A percentile compares a stretch with the other conserved stretches of the same genome.
Conservation (phyloP, 768 basidiomycete genomes). For the Postia placenta region DNA sequence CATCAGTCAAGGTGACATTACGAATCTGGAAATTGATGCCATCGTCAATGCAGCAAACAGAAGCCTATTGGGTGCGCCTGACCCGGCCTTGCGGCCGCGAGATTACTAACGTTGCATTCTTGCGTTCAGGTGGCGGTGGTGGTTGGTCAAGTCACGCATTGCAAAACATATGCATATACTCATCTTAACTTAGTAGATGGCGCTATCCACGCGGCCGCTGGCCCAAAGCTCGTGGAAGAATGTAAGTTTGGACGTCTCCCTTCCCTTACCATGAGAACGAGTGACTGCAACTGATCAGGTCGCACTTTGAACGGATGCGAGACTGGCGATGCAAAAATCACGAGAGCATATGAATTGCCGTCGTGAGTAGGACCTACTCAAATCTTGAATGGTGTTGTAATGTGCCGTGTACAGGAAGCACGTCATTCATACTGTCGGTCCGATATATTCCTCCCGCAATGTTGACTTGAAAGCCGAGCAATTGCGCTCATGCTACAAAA, state of each 20-base stretch:
- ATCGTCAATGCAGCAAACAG: slow-evolving; percentile 84
- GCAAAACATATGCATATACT: neutral
- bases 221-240: slow-evolving; percentile 57
- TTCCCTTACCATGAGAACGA: neutral
- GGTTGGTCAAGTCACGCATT: too few relatives aligned
- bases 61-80: slow-evolving; percentile 52
- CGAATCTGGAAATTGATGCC: slow-evolving; percentile 58
- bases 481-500: slow-evolving; percentile 64
- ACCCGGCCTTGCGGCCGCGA: neutral
- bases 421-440: slow-evolving; percentile 81
- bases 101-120: too few relatives aligned
- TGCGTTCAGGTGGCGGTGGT: too few relatives aligned
- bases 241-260: slow-evolving; percentile 40
- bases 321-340: slow-evolving; percentile 76
- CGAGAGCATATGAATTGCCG: slow-evolving; percentile 68
- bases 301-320: slow-evolving; percentile 57
- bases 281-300: too few relatives aligned
- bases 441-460: slow-evolving; percentile 45
- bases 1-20: slow-evolving; percentile 73
- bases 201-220: slow-evolving; percentile 75
- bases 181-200: slow-evolving; percentile 55
- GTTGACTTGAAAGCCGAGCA: slow-evolving; percentile 41
- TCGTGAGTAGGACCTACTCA: slow-evolving; percentile 43
- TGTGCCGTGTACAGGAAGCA: slow-evolving; percentile 41
- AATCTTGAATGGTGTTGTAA: neutral